Evolutionary conservation across 495 filamentous ascomycete species (phyloP).

Genomic region (Tuber aestivum): DNA sequence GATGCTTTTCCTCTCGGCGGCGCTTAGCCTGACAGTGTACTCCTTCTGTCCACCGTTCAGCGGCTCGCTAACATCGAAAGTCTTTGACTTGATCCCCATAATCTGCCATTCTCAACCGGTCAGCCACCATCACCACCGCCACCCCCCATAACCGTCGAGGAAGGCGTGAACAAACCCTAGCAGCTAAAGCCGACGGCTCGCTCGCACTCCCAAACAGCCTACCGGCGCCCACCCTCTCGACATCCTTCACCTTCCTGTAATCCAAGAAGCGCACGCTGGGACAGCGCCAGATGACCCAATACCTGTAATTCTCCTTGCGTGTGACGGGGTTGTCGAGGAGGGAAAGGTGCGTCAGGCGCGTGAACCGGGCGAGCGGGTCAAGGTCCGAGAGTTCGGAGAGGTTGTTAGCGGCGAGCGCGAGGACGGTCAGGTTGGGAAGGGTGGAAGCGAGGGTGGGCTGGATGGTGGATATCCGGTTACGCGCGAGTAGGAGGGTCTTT

Average conservation of each 20-base stretch:
- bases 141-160: not conserved
- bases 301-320: constrained; percentile 95
- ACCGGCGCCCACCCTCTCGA: constrained; percentile 65
- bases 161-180: constrained; percentile 49
- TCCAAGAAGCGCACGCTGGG: constrained; percentile 86
- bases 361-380: constrained; percentile 68
- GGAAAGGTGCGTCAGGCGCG: constrained; percentile 67
- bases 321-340: constrained; percentile 83
- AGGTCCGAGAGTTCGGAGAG: constrained; percentile 76
- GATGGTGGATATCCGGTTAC: constrained; percentile 78
- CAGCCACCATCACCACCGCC: constrained; percentile 8
- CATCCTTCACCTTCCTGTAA: constrained; percentile 82
- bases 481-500: constrained; percentile 75
- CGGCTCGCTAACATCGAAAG: constrained; percentile 61
- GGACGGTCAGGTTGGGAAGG: constrained; percentile 67
- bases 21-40: constrained; percentile 63
- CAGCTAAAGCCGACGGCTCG: constrained; percentile 72
- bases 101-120: constrained; percentile 50
- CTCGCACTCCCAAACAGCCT: constrained; percentile 75
- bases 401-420: constrained; percentile 73
- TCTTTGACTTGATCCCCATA: constrained; percentile 77
- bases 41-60: constrained; percentile 55
- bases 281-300: constrained; percentile 82
- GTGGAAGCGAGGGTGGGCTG: constrained; percentile 65
- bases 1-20: constrained; percentile 62